Evolutionary conservation across 2,329 filamentous ascomycete genomes (phyloP).

Genomic region (Colletotrichum sp.): DNA sequence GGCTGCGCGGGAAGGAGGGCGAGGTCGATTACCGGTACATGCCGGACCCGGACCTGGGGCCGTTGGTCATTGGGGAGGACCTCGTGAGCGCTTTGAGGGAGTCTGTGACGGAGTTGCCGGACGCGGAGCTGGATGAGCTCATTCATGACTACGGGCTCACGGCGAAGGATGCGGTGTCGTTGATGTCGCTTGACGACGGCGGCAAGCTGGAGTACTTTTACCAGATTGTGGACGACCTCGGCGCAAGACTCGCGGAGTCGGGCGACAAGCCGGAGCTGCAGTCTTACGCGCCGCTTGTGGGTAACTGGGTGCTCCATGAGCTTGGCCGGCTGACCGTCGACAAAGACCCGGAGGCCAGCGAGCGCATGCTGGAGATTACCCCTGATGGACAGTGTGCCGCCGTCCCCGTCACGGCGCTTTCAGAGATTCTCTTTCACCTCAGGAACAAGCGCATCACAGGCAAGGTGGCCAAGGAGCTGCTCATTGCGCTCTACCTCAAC

Average conservation of each 20-base stretch:
- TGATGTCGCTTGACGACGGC: constrained; percentile 80
- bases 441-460: constrained; percentile 56
- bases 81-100: constrained; percentile 68
- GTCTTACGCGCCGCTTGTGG: constrained; percentile 51
- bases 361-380: constrained; percentile 39
- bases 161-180: constrained; percentile 80
- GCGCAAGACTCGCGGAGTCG: constrained; percentile 27
- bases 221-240: constrained; percentile 60
- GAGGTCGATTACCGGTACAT: constrained; percentile 98
- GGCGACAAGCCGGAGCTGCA: constrained; percentile 29
- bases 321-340: constrained; percentile 71
- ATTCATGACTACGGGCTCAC: constrained; percentile 70
- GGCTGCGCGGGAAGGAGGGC: constrained; percentile 90
- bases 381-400: constrained; percentile 51
- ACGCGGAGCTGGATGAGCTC: constrained; percentile 69
- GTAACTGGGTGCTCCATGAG: constrained; percentile 78
- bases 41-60: constrained; percentile 90
- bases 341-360: constrained; percentile 31
- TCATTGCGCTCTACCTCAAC: constrained; percentile 56
- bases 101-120: constrained; percentile 74
- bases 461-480: constrained; percentile 63
- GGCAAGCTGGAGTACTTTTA: constrained; percentile 84
- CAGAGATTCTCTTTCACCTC: constrained; percentile 56
- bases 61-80: constrained; percentile 75
- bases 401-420: constrained; percentile 51